Evolutionary conservation across 202 grass and related monocot species (phyloP).

Genomic region (Carex arenaria): DNA sequence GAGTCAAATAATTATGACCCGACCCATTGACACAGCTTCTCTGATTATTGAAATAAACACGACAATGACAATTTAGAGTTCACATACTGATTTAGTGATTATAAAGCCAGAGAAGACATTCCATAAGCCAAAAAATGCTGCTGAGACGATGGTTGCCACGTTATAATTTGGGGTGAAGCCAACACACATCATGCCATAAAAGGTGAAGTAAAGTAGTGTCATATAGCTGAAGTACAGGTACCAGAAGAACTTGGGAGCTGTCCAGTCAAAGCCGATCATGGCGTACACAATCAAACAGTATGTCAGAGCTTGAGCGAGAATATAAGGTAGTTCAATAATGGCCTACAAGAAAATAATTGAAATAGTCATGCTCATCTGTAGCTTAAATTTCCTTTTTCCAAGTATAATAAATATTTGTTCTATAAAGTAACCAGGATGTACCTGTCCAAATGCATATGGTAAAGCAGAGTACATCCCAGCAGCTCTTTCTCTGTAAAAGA

Average conservation of each 20-base stretch:
- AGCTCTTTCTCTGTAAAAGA: conserved; percentile 40
- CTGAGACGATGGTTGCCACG: conserved; percentile 41
- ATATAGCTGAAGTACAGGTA: conserved; percentile 70
- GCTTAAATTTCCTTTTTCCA: background rate
- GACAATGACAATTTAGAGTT: background rate
- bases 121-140: conserved; percentile 51
- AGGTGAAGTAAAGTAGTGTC: conserved; percentile 69
- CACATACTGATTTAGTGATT: conserved; percentile 40
- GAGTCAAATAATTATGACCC: too few species aligned
- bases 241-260: conserved; percentile 45
- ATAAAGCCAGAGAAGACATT: conserved; percentile 66
- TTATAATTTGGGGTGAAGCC: conserved; percentile 47
- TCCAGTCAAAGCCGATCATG: conserved; percentile 63
- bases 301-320: conserved; percentile 35
- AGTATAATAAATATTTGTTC: too few species aligned
- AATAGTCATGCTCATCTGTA: background rate
- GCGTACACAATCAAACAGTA: conserved; percentile 49
- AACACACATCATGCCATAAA: conserved; percentile 56
- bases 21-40: too few species aligned
- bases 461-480: too few species aligned
- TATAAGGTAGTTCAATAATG: conserved; percentile 43
- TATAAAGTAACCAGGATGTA: background rate
- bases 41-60: background rate
- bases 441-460: conserved; percentile 37
- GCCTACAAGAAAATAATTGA: conserved; percentile 20